Base-by-base conservation (phyloP, 2,329 filamentous ascomycete genomes). In the Boeremia lycopersici region DNA sequence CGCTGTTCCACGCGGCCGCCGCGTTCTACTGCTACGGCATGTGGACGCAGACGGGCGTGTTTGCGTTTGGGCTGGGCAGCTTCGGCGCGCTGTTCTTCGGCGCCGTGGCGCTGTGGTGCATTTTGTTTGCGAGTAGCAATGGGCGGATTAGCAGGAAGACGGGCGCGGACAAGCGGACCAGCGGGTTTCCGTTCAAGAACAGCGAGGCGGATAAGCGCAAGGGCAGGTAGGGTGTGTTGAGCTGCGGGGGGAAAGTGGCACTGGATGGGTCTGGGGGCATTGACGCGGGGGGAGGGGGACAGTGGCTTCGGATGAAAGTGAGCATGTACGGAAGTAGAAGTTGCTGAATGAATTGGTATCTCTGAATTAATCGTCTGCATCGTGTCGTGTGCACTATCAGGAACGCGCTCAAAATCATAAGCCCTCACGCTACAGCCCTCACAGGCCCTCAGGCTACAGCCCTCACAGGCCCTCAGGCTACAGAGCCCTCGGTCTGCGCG, bases 181-280 rank as follows among this genome's bases (percentile, higher is more conserved):
- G 81, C 55, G 86, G 84, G 10, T 90, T 85, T 63, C 87, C 87
- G 3, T 89, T 90, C 69, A 78, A 78, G 61, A 89, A 89, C 63
- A 66, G 63, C 5, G 82, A 84, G 69, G 81, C 83, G 35, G 77
- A 79, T 38, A 81, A 81, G 66, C 83, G 80, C 77, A 83, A 73
- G 66, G 64, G 36, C 7, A 64, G 60, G 52, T 71, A 68, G 56
- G 60, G 45, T 33, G 11, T 36, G 7, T 19, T 15, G n/a, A 7
- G n/a, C 7, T n/a, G 4, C 13, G n/a, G n/a, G n/a, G n/a, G n/a
- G 30, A 33, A 11, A 33, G 11, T 33, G 31, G 28, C 29, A 10
- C 11, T 30, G 29, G 29, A 30, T 30, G 29, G 29, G 29, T 30
- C 9, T 30, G 3, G 34, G 19, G 15, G 34, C 15, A 36, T 36